A percentile compares a stretch with the other conserved stretches of the same genome.
phyloP scores from a whole-genome alignment of 495 filamentous ascomycete genomes.

The Tuber calosporum region DNA sequence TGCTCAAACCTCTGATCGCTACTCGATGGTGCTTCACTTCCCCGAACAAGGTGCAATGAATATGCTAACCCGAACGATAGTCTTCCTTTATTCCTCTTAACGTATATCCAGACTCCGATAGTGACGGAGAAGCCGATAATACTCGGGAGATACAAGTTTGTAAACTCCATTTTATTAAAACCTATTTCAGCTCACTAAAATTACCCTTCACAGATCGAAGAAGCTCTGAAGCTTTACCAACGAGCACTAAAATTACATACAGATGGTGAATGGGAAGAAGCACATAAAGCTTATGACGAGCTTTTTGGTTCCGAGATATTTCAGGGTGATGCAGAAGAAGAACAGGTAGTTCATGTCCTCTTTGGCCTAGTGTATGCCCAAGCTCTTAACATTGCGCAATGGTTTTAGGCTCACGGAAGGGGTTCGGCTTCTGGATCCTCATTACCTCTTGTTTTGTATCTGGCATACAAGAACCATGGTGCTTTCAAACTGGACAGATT shows the following conservation, averaged over 20 bases:
- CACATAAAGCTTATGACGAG: slow-evolving; percentile 70
- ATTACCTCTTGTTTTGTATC: slow-evolving; percentile 78
- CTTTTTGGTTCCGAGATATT: slow-evolving; percentile 93
- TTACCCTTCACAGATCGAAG: slow-evolving; percentile 64
- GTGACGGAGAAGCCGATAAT: slow-evolving; percentile 86
- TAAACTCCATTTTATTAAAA: background rate
- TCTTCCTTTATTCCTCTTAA: slow-evolving; percentile 72
- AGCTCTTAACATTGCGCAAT: background rate
- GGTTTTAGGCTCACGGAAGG: slow-evolving; percentile 33
- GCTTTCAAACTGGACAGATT: slow-evolving; percentile 77
- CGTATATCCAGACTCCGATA: slow-evolving; percentile 80
- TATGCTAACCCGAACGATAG: slow-evolving; percentile 9
- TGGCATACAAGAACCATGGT: slow-evolving; percentile 91
- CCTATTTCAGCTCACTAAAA: background rate
- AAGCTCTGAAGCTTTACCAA: slow-evolving; percentile 92
- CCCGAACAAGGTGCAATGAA: no score
- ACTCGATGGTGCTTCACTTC: background rate
- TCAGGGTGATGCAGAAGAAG: slow-evolving; percentile 42
- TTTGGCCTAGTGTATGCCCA: no score
- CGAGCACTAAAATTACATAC: slow-evolving; percentile 85
- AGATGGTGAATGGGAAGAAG: slow-evolving; percentile 73
- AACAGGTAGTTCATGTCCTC: slow-evolving; percentile 41
- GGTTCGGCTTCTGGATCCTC: slow-evolving; percentile 41
- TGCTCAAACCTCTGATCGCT: background rate
- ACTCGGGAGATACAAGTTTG: slow-evolving; percentile 77